These are phyloP conservation scores for Chaetomiaceae sp. DNA, from an alignment of 2,329 filamentous ascomycete species.

Conservation along the genomic window DNA sequence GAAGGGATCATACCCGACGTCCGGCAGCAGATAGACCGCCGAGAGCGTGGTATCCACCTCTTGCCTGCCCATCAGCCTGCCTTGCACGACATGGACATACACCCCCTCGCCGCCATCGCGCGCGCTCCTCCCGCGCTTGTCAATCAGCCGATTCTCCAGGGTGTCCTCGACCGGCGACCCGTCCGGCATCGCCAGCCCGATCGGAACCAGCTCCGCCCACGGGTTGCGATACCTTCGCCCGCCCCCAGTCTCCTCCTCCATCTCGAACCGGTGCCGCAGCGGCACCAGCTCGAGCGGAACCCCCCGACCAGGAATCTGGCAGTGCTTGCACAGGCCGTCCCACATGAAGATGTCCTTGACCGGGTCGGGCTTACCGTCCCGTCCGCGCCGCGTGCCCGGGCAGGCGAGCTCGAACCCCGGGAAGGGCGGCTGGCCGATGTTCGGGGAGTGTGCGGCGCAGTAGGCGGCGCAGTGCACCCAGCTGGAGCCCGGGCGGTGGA, in stretches of 20 bases:
- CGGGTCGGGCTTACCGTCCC: neutral
- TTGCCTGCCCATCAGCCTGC: neutral
- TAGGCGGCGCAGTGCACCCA: conserved; percentile 2
- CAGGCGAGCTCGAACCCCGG: neutral
- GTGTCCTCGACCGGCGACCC: neutral
- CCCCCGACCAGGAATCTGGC: neutral
- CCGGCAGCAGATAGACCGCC: neutral
- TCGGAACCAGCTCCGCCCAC: neutral
- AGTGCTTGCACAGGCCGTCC: neutral
- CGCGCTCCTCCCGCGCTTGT: neutral
- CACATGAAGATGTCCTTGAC: neutral
- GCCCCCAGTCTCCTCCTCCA: neutral
- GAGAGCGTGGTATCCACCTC: neutral
- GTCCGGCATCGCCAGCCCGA: neutral
- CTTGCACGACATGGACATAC: neutral
- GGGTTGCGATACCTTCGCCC: no score
- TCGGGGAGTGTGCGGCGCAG: neutral
- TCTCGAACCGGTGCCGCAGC: neutral
- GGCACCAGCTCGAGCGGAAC: neutral
- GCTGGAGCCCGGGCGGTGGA: neutral
- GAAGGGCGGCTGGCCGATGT: neutral
- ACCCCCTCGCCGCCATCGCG: neutral
- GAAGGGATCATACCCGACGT: neutral
- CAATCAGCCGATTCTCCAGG: neutral
- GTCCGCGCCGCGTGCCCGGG: neutral